Conservation (phyloP, 2,329 filamentous ascomycete genomes). For the Bipolaris cookei region DNA sequence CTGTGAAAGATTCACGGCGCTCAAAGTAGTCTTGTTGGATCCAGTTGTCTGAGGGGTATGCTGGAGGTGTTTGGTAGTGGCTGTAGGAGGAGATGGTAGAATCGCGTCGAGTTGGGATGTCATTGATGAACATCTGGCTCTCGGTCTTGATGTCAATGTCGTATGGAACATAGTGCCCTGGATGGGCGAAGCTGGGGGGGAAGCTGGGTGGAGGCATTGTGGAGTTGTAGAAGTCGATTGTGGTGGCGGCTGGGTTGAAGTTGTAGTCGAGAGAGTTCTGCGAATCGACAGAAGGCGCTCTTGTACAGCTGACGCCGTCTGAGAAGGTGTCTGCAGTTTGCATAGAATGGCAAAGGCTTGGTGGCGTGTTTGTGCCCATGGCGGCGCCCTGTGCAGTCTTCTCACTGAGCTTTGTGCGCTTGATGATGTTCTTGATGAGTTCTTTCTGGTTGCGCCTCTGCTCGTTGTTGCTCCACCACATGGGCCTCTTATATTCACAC, state of each 20-base stretch:
- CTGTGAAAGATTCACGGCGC: conserved; percentile 68
- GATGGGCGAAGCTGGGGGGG: conserved; percentile 55
- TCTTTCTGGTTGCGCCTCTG: conserved; percentile 88
- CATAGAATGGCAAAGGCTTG: conserved; percentile 79
- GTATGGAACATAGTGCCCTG: conserved; percentile 75
- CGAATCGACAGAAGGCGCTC: conserved; percentile 80
- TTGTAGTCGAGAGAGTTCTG: conserved; percentile 69
- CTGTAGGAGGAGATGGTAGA: conserved; percentile 91
- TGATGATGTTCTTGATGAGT: conserved; percentile 95
- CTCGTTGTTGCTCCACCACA: conserved; percentile 97
- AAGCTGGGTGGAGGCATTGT: conserved; percentile 62
- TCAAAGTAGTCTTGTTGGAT: conserved; percentile 74
- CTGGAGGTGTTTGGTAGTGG: conserved; percentile 81
- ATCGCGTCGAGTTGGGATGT: conserved; percentile 82
- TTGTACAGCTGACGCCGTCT: conserved; percentile 70
- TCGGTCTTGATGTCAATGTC: conserved; percentile 97
- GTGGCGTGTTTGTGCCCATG: conserved; percentile 68
- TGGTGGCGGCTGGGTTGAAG: conserved; percentile 68
- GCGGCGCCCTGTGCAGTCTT: conserved; percentile 68
- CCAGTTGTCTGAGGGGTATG: conserved; percentile 73
- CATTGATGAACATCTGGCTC: conserved; percentile 90
- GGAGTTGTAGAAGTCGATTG: conserved; percentile 64
- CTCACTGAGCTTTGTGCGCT: conserved; percentile 91
- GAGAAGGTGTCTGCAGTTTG: conserved; percentile 82
- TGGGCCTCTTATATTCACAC: conserved; percentile 95